These are phyloP conservation scores for Neurospora sp. DNA, from an alignment of 495 filamentous ascomycete genomes.

Conservation along the genomic window DNA sequence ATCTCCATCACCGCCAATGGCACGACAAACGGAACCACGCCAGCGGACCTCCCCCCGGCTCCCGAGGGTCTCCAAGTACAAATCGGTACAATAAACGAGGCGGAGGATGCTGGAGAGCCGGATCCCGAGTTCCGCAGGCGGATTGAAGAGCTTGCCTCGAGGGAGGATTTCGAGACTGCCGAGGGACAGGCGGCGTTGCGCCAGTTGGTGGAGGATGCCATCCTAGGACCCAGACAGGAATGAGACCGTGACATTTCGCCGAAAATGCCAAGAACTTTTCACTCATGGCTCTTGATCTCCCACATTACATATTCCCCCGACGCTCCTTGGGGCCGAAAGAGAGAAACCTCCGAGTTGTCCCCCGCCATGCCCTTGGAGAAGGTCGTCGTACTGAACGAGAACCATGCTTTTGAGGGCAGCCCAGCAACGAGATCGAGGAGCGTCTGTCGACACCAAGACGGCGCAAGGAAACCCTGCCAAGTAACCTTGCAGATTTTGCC, in stretches of 20 bases:
- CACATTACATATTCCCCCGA: constrained; percentile 43
- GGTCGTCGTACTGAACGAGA: constrained; percentile 35
- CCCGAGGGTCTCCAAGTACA: constrained; percentile 60
- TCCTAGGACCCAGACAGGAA: constrained; percentile 47
- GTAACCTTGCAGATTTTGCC: constrained; percentile 37
- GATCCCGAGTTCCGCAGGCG: constrained; percentile 64
- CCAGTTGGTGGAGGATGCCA: constrained; percentile 58
- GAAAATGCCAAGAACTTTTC: constrained; percentile 4
- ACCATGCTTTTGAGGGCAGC: constrained; percentile 38
- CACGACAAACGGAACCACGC: constrained; percentile 6
- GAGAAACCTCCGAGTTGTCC: constrained; percentile 34
- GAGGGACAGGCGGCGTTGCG: constrained; percentile 61
- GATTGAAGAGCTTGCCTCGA: constrained; percentile 67
- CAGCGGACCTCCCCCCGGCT: constrained; percentile 34
- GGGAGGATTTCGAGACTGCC: constrained; percentile 61
- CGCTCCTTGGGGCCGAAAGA: constrained; percentile 33
- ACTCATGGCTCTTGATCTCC: constrained; percentile 40
- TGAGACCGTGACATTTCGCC: constrained; percentile 16
- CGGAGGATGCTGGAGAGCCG: constrained; percentile 44
- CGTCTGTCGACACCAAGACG: constrained; percentile 33
- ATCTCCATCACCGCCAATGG: constrained; percentile 19
- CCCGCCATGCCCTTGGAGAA: constrained; percentile 34
- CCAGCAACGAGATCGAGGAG: constrained; percentile 29
- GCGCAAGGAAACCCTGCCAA: constrained; percentile 43
- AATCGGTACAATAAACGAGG: constrained; percentile 54